Conservation (phyloP, 2,329 filamentous ascomycete genomes). For the Trichoderma arundinaceum region DNA sequence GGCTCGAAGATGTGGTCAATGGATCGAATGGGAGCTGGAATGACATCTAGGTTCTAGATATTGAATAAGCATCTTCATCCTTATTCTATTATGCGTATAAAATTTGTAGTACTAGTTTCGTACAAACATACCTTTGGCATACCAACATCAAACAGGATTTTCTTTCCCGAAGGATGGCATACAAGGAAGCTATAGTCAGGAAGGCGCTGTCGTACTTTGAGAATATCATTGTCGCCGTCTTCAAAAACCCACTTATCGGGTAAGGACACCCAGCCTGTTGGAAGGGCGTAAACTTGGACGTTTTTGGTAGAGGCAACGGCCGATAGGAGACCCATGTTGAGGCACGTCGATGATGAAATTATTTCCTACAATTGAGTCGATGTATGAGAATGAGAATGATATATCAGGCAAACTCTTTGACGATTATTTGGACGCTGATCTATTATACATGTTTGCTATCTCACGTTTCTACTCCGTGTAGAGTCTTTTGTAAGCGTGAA, state of each 20-base stretch:
- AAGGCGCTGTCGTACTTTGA: background rate
- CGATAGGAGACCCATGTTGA: background rate
- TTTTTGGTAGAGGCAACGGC: background rate
- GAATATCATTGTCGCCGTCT: background rate
- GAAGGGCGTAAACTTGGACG: constrained; percentile 1
- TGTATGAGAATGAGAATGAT: too few relatives aligned
- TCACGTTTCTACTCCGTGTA: too few relatives aligned
- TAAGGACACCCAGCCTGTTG: background rate
- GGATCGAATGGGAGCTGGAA: background rate
- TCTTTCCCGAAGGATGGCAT: constrained; percentile 1
- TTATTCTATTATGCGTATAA: background rate
- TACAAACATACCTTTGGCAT: background rate
- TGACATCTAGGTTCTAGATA: background rate
- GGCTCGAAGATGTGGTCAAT: background rate
- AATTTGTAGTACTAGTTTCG: too few relatives aligned
- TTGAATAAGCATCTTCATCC: too few relatives aligned
- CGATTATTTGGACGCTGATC: background rate
- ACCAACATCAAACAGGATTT: background rate
- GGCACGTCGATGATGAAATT: background rate
- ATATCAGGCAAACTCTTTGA: too few relatives aligned
- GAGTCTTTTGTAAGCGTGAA: too few relatives aligned
- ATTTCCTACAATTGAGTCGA: background rate
- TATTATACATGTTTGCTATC: background rate
- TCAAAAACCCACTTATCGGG: background rate
- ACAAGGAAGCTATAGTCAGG: background rate